Evolutionary conservation across 306 rosid genomes (phyloP).

Genomic region (Fragaria vesca): DNA sequence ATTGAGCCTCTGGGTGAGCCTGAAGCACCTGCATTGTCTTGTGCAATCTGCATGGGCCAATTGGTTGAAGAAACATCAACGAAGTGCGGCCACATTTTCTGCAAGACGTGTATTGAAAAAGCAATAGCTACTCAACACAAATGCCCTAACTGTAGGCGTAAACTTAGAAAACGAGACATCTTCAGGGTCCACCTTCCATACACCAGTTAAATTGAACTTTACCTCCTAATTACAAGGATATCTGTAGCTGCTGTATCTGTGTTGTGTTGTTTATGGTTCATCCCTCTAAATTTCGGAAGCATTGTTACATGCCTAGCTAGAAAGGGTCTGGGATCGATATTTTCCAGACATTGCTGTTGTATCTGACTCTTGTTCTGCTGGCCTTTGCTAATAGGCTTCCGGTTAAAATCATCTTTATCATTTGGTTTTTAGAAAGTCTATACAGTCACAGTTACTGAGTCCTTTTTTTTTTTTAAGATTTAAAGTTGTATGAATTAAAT

Average conservation of each 20-base stretch:
- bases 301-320: neutral
- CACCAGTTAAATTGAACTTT: conserved; percentile 12
- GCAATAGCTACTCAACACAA: conserved; percentile 32
- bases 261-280: conserved; percentile 1
- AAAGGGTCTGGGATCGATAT: neutral
- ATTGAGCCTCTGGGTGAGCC: neutral
- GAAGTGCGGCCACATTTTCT: conserved; percentile 54
- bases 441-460: neutral
- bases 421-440: neutral
- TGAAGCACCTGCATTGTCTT: conserved; percentile 13
- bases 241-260: neutral
- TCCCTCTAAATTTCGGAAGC: neutral
- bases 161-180: conserved; percentile 32
- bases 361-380: neutral
- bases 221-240: neutral
- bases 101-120: conserved; percentile 44
- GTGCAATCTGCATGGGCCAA: conserved; percentile 29
- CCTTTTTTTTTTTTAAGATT: neutral
- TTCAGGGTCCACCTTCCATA: conserved; percentile 42
- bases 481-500: too few relatives aligned
- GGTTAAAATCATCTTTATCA: neutral
- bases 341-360: neutral
- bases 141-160: conserved; percentile 46
- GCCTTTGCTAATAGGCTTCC: neutral
- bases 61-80: conserved; percentile 44